Evolutionary conservation across 2,329 filamentous ascomycete species (phyloP).

Genomic region (Cadophora sp.): DNA sequence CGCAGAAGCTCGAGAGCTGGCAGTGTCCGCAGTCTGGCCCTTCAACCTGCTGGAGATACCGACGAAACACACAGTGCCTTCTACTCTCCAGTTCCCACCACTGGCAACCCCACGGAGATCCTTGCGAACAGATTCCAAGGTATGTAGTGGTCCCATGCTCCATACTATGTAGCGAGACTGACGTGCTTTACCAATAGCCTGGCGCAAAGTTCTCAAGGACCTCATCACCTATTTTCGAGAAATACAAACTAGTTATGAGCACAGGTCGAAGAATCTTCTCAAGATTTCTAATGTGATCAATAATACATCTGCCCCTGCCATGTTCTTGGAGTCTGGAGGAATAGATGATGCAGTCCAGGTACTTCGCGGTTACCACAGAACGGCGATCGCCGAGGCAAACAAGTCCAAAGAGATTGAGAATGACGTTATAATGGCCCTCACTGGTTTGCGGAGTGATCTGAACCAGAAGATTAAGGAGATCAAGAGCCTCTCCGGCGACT

Average conservation of each 20-base stretch:
- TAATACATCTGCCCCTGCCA: conserved; percentile 75
- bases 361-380: conserved; percentile 82
- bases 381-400: conserved; percentile 78
- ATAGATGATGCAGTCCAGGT: conserved; percentile 86
- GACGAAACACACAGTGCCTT: conserved; percentile 84
- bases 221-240: conserved; percentile 94
- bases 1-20: conserved; percentile 83
- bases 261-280: conserved; percentile 78
- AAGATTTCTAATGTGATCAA: conserved; percentile 87
- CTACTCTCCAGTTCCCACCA: conserved; percentile 86
- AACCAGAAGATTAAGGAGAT: conserved; percentile 99
- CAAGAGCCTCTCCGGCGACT: conserved; percentile 89
- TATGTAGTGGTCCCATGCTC: conserved; percentile 51
- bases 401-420: conserved; percentile 91
- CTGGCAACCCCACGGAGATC: conserved; percentile 85
- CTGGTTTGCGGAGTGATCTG: conserved; percentile 84
- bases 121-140: conserved; percentile 89
- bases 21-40: conserved; percentile 80
- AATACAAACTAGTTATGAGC: conserved; percentile 87
- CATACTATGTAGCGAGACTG: conserved; percentile 1
- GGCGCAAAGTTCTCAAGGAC: conserved; percentile 95
- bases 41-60: conserved; percentile 72
- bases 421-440: conserved; percentile 88
- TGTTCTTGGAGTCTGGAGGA: conserved; percentile 82
- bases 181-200: conserved; percentile 62